phyloP scores from a whole-genome alignment of 345 rosid species.

The Punica granatum region DNA sequence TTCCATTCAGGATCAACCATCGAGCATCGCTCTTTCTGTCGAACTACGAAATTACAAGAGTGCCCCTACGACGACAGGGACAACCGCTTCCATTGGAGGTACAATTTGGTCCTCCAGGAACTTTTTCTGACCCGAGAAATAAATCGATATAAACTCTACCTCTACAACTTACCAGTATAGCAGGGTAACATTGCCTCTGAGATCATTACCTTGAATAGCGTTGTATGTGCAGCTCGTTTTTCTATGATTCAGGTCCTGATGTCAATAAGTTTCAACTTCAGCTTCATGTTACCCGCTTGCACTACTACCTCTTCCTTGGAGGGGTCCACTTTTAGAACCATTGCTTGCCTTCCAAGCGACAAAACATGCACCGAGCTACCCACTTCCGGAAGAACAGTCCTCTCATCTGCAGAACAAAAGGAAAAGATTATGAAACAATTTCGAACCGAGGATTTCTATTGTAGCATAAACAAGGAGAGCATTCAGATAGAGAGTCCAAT shows the following conservation, averaged over 20 bases:
- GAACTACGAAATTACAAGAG: no score
- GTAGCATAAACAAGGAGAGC: background rate
- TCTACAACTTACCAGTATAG: no score
- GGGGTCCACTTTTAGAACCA: conserved; percentile 57
- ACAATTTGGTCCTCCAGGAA: no score
- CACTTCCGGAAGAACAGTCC: conserved; percentile 39
- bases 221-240: background rate
- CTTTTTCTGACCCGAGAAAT: no score
- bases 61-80: no score
- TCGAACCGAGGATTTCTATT: background rate
- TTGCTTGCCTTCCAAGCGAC: conserved; percentile 60
- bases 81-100: no score
- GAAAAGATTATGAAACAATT: conserved; percentile 1
- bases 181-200: no score
- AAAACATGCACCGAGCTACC: conserved; percentile 59
- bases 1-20: no score
- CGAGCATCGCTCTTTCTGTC: no score
- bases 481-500: background rate
- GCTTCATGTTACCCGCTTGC: conserved; percentile 78
- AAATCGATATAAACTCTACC: no score
- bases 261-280: conserved; percentile 59
- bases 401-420: conserved; percentile 23
- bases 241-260: conserved; percentile 19
- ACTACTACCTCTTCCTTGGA: conserved; percentile 64
- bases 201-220: no score